Conservation (phyloP, 495 filamentous ascomycete species). For the Xylaria curta region DNA sequence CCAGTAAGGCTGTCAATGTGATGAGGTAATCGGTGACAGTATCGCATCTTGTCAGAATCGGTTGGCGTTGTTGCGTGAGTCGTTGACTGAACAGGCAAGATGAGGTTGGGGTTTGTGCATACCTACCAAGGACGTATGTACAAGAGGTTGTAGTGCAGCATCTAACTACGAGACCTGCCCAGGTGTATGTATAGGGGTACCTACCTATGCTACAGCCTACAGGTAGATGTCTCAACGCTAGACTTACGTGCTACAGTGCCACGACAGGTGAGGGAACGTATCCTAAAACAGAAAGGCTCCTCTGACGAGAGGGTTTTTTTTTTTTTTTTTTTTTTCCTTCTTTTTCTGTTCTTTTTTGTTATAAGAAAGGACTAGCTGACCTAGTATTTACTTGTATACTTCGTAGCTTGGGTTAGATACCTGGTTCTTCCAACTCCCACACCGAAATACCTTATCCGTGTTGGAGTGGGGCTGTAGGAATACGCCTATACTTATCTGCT, state of each 20-base stretch:
- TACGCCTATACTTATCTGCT: slow-evolving; percentile 1
- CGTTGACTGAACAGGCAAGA: not conserved
- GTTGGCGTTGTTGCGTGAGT: slow-evolving; percentile 4
- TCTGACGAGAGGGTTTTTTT: not conserved
- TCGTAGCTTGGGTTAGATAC: not conserved
- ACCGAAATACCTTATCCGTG: slow-evolving; percentile 13
- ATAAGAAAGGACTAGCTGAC: not conserved
- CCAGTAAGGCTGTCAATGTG: not conserved
- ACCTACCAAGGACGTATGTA: not conserved
- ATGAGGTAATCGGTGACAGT: not conserved
- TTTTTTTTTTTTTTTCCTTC: too few relatives aligned
- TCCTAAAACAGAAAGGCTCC: not conserved
- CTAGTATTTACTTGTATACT: not conserved
- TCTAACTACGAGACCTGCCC: not conserved
- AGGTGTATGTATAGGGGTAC: not conserved
- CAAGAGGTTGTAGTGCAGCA: too few relatives aligned
- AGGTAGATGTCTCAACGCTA: not conserved
- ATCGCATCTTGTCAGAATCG: not conserved
- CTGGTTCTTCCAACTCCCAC: not conserved
- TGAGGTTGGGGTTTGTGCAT: not conserved
- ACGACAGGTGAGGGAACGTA: not conserved
- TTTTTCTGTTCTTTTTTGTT: not conserved
- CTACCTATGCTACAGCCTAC: not conserved
- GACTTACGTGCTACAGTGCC: not conserved
- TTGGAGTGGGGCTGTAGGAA: slow-evolving; percentile 16